Evolutionary conservation across 1,284 basidiomycete genomes (phyloP).

Genomic region (Laetiporus sulphureus): DNA sequence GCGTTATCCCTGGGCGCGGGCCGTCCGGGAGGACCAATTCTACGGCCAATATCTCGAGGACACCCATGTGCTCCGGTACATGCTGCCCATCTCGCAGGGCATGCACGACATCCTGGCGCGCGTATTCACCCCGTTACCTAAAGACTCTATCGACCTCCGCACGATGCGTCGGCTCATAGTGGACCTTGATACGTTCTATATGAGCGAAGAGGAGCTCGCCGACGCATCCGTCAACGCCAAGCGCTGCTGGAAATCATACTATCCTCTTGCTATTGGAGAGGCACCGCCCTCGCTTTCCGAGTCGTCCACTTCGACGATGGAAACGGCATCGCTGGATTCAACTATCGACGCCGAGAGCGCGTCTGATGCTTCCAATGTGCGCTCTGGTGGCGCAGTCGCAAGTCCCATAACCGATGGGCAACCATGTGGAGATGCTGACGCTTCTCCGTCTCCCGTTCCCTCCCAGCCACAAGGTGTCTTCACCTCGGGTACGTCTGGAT

Average conservation of each 20-base stretch:
- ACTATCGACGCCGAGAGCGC: too few relatives aligned
- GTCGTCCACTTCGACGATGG: conserved; percentile 4
- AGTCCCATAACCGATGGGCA: too few relatives aligned
- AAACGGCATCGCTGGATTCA: background rate
- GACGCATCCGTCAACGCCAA: conserved; percentile 5
- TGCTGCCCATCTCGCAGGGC: conserved; percentile 65
- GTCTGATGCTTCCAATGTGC: too few relatives aligned
- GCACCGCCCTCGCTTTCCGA: conserved; percentile 2
- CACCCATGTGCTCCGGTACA: conserved; percentile 56
- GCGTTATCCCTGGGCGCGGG: conserved; percentile 84
- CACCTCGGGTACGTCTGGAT: background rate
- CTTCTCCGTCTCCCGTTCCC: too few relatives aligned
- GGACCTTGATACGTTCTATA: conserved; percentile 23
- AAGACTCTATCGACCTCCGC: conserved; percentile 46
- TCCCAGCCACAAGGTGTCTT: background rate
- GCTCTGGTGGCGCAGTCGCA: too few relatives aligned
- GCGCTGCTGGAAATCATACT: conserved; percentile 9
- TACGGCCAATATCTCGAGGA: conserved; percentile 45
- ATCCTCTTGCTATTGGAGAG: background rate
- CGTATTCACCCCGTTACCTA: conserved; percentile 49
- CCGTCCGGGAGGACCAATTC: conserved; percentile 65
- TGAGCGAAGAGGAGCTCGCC: conserved; percentile 16
- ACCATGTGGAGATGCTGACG: too few relatives aligned
- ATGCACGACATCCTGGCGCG: conserved; percentile 51
- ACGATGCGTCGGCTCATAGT: conserved; percentile 41